Base-by-base conservation (phyloP, 176 grass and related monocot species). In the Musa troglodytarum region DNA sequence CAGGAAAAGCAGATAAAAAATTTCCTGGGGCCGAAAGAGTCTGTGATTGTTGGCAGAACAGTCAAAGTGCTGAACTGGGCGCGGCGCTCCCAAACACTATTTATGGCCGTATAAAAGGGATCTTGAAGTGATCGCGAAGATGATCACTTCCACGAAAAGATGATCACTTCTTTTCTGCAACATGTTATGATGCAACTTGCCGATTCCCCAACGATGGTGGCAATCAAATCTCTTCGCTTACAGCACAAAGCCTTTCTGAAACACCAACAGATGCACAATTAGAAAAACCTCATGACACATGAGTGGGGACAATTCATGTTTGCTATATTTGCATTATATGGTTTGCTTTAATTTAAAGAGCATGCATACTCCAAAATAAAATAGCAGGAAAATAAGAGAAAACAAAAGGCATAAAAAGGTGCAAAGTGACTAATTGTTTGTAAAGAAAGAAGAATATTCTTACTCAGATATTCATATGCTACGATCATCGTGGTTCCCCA, bases 401-500 rank as follows among this genome's bases (percentile, higher is more conserved):
- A 22, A 1, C 34, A 43, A 20, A 9, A 26, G 29, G 23, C 63
- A 26, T 28, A 26, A 0, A 29, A 13, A 65, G 63, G 25, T 25
- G 26, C 63, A 43, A 43, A 43, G 4, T 26, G 15, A 26, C 9
- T 65, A 77, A 50, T 65, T 3, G 16, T 77, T 52, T 65, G 57
- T 10, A 8, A 26, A 22, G n/a, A 68, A 57, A 80, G 51, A 76
- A 49, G 64, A 63, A 72, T 1, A 17, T 19, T 24, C 85, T 66
- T 99, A 99, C 95, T 99, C 69, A 99, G 63, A 69, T 89, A 99
- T 81, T 99, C 91, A 49, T 99, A 99, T 87, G 90, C 86, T 81
- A 99, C 95, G 56, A 99, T 94, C 95, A 94, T 94, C 50, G 91
- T 82, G 49, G 95, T 99, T 53, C 95, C 95, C 95, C 95, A 99